These are phyloP conservation scores for Monosporascus sp. DNA, from an alignment of 2,329 filamentous ascomycete genomes.

Conservation along the genomic window DNA sequence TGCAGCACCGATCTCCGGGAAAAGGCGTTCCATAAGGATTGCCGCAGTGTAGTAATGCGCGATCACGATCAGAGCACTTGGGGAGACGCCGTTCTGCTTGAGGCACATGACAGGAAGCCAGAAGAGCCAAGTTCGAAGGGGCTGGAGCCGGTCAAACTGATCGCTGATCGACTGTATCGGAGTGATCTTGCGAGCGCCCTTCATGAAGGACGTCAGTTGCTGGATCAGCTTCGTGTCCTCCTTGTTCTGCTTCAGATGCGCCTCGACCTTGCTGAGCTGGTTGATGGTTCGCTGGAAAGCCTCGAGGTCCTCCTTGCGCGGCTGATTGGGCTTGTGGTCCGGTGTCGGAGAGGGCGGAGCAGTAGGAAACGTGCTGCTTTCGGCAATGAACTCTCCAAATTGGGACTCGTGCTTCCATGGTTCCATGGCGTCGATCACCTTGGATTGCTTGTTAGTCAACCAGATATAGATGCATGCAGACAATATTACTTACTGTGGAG, in stretches of 20 bases:
- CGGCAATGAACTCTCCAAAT: conserved; percentile 75
- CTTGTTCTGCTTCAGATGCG: conserved; percentile 62
- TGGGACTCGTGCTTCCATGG: conserved; percentile 86
- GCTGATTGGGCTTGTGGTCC: conserved; percentile 57
- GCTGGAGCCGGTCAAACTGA: conserved; percentile 85
- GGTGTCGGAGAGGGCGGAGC: conserved; percentile 59
- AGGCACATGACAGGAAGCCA: conserved; percentile 88
- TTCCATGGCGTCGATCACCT: conserved; percentile 90
- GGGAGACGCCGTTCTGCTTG: conserved; percentile 69
- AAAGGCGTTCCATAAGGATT: conserved; percentile 82
- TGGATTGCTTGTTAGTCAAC: conserved; percentile 21
- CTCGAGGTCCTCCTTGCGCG: conserved; percentile 65
- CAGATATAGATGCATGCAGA: background rate
- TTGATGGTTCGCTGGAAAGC: conserved; percentile 63
- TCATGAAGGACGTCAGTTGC: conserved; percentile 68
- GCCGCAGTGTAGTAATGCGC: conserved; percentile 90
- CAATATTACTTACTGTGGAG: conserved; percentile 62
- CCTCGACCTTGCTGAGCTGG: conserved; percentile 64
- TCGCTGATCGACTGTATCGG: conserved; percentile 68
- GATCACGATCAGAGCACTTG: conserved; percentile 75
- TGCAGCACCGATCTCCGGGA: conserved; percentile 83
- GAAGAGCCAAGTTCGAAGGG: conserved; percentile 88
- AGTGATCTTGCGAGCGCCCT: conserved; percentile 66
- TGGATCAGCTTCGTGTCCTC: conserved; percentile 65
- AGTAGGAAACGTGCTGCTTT: conserved; percentile 69